phyloP scores from a whole-genome alignment of 2,329 filamentous ascomycete species.

The Neonectria sp. region DNA sequence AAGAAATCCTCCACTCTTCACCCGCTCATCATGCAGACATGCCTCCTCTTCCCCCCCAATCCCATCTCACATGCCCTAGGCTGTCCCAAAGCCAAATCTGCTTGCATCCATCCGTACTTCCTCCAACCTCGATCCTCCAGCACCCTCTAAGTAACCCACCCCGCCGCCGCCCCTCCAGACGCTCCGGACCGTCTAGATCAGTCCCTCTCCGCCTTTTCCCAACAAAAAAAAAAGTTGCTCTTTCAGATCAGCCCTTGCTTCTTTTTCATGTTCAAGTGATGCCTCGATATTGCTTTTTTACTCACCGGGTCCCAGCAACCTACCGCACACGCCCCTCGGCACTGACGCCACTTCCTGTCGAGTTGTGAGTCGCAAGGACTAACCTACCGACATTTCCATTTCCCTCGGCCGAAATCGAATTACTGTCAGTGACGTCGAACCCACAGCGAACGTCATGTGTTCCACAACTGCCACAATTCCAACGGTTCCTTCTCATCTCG shows the following conservation, averaged over 20 bases:
- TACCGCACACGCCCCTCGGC: slow-evolving; percentile 18
- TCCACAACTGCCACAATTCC: slow-evolving; percentile 1
- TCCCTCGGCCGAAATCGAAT: slow-evolving; percentile 10
- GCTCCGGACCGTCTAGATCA: slow-evolving; percentile 10
- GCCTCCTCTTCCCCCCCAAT: neutral
- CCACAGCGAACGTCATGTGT: neutral
- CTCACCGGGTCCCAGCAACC: slow-evolving; percentile 20
- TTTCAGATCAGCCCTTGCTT: slow-evolving; percentile 28
- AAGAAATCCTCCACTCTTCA: too few species aligned
- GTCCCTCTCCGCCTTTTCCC: slow-evolving; percentile 14
- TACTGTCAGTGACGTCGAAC: neutral
- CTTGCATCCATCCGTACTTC: too few species aligned
- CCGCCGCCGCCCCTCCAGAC: slow-evolving; percentile 1
- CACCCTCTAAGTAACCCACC: too few species aligned
- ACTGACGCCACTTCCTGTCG: slow-evolving; percentile 38
- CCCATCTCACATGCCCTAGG: neutral
- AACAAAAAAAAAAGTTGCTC: too few species aligned
- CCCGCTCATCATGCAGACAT: neutral
- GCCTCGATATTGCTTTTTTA: slow-evolving; percentile 41
- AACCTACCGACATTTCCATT: neutral
- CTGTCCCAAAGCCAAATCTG: neutral
- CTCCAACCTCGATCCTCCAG: slow-evolving; percentile 5
- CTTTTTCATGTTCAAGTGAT: slow-evolving; percentile 13
- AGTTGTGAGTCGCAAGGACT: neutral
- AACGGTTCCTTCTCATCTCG: neutral